Percentiles rank a stretch among this genome's conserved stretches.
Evolutionary conservation across 73 alveolate species (phyloP).

Genomic region (Blepharisma stoltei): DNA sequence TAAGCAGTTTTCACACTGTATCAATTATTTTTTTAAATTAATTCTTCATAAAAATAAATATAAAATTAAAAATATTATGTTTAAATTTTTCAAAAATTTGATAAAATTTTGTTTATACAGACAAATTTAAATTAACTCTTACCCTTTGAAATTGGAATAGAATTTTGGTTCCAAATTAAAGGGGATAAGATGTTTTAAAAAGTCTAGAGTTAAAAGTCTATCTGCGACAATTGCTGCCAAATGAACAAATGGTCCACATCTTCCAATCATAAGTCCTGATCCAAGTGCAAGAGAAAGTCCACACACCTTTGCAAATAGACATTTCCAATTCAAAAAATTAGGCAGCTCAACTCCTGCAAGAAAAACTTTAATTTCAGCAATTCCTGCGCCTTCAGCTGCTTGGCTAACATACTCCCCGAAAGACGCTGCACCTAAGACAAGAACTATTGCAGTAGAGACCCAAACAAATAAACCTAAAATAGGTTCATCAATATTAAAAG

Average conservation of each 20-base stretch:
- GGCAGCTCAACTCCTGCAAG: conserved; percentile 81
- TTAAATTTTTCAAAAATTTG: no score
- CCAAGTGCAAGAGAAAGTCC: conserved; percentile 75
- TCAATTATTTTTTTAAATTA: no score
- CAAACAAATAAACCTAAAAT: conserved; percentile 41
- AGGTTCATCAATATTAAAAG: not conserved
- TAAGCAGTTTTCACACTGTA: no score
- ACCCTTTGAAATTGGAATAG: no score
- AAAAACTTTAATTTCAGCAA: conserved; percentile 89
- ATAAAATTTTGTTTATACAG: no score
- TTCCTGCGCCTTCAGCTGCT: conserved; percentile 94
- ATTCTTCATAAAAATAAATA: no score
- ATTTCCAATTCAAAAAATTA: conserved; percentile 67
- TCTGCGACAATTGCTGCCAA: conserved; percentile 75
- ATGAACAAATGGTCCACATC: conserved; percentile 93
- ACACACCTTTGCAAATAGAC: conserved; percentile 70
- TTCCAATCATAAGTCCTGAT: conserved; percentile 88
- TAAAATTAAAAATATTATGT: no score
- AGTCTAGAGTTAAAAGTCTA: conserved; percentile 36
- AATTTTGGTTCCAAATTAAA: no score
- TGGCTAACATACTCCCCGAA: conserved; percentile 75
- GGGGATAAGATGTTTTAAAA: not conserved
- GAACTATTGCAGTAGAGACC: conserved; percentile 51
- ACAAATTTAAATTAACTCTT: no score
- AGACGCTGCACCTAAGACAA: conserved; percentile 67